Percentiles rank a stretch among this genome's conserved stretches.
phyloP scores from a whole-genome alignment of 345 rosid genomes.

The Raphanus sativus region DNA sequence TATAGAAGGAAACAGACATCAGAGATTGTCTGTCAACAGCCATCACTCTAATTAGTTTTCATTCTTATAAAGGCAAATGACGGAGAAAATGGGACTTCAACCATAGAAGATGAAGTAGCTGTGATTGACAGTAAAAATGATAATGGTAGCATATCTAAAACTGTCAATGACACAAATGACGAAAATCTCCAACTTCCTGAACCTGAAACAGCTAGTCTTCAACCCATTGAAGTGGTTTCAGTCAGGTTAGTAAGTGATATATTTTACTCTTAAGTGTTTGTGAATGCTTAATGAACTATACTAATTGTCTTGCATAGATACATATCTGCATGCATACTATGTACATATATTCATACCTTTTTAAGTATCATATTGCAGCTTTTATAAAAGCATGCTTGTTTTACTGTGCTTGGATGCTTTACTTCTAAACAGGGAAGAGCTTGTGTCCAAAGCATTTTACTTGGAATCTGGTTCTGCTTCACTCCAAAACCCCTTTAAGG shows the following conservation, averaged over 20 bases:
- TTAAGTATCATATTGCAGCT: not conserved
- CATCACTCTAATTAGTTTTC: constrained; percentile 28
- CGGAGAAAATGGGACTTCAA: constrained; percentile 25
- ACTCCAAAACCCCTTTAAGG: constrained; percentile 62
- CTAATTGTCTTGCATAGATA: not conserved
- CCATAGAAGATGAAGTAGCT: constrained; percentile 23
- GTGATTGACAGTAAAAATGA: constrained; percentile 12
- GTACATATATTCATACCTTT: not conserved
- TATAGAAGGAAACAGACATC: constrained; percentile 8
- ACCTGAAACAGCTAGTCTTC: constrained; percentile 6
- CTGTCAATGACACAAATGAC: not conserved
- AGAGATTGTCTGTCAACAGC: constrained; percentile 9
- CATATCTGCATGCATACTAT: not conserved
- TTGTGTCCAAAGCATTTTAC: constrained; percentile 37
- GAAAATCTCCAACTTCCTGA: constrained; percentile 19
- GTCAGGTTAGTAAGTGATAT: constrained; percentile 24
- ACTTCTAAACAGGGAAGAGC: constrained; percentile 53
- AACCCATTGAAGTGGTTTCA: constrained; percentile 13
- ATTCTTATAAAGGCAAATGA: constrained; percentile 22
- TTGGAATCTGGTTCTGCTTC: constrained; percentile 61
- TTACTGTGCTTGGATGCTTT: constrained; percentile 22
- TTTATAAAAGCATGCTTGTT: not conserved
- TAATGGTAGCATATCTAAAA: no score
- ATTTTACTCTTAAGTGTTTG: not conserved
- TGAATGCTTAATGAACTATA: not conserved